Percentiles rank a stretch among this genome's conserved stretches.
These are phyloP conservation scores for Hibiscus trionum DNA, from an alignment of 345 rosid genomes.

Conservation along the genomic window DNA sequence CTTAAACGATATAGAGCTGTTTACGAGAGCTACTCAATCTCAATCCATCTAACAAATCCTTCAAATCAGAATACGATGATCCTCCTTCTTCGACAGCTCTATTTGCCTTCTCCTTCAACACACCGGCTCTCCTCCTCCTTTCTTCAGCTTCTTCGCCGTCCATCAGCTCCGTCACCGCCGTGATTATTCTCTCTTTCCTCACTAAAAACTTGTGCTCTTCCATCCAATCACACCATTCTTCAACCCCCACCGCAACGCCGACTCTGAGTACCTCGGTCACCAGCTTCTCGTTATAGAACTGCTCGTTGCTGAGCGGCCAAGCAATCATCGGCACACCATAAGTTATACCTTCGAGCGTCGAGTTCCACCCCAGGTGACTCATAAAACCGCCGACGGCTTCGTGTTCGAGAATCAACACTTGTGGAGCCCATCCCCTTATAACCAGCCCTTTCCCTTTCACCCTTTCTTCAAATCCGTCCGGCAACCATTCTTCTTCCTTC, in stretches of 20 bases:
- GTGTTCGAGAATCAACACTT: not conserved
- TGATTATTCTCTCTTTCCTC: slow-evolving; percentile 27
- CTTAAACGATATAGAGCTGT: too few species aligned
- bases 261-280: not conserved
- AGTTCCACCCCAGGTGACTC: not conserved
- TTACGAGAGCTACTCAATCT: not conserved
- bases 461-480: not conserved
- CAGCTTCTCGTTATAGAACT: not conserved
- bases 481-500: not conserved
- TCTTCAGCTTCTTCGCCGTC: slow-evolving; percentile 34
- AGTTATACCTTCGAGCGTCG: not conserved
- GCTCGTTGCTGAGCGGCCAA: not conserved
- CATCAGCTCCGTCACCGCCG: slow-evolving; percentile 35
- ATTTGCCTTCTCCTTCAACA: not conserved
- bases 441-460: not conserved
- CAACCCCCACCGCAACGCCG: not conserved
- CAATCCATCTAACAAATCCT: not conserved
- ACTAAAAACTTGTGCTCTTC: not conserved
- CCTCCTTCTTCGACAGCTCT: not conserved
- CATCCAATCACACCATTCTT: not conserved
- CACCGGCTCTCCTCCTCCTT: slow-evolving; percentile 6
- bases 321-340: not conserved
- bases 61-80: not conserved
- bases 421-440: not conserved
- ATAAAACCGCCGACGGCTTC: not conserved